Conservation (phyloP, 2,329 filamentous ascomycete genomes). For the Microcyclospora pomicola region DNA sequence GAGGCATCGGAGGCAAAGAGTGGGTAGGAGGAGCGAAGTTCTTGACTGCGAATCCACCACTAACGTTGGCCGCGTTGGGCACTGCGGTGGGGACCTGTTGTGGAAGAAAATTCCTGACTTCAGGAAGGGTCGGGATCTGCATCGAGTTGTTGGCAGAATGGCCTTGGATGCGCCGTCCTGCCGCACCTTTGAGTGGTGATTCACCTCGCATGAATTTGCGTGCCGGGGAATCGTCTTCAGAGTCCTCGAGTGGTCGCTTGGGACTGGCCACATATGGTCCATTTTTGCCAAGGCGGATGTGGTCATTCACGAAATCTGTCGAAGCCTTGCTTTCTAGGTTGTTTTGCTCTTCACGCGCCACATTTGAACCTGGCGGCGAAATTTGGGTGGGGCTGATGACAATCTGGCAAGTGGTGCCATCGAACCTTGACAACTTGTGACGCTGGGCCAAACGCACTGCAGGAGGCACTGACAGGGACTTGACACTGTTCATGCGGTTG, state of each 20-base stretch:
- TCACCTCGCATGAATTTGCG: conserved; percentile 81
- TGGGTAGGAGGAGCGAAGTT: conserved; percentile 15
- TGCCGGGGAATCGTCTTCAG: conserved; percentile 57
- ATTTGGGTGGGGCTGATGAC: conserved; percentile 79
- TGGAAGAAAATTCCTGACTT: conserved; percentile 27
- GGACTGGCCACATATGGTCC: conserved; percentile 28
- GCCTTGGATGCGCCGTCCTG: conserved; percentile 71
- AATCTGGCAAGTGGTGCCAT: conserved; percentile 66
- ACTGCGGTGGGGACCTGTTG: conserved; percentile 5
- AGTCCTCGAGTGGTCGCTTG: conserved; percentile 32
- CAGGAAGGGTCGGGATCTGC: background rate
- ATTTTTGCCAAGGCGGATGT: conserved; percentile 20
- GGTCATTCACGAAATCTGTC: conserved; percentile 1
- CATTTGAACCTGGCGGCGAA: conserved; percentile 27
- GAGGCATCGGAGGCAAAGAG: background rate
- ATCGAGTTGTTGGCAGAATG: background rate
- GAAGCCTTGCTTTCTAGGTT: conserved; percentile 3
- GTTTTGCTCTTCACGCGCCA: background rate
- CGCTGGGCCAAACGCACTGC: conserved; percentile 63
- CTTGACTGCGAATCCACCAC: conserved; percentile 19
- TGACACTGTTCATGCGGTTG: conserved; percentile 86
- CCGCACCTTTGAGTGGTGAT: conserved; percentile 82
- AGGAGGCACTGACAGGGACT: conserved; percentile 71
- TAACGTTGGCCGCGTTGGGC: conserved; percentile 10
- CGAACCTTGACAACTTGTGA: conserved; percentile 38